A percentile compares a stretch with the other conserved stretches of the same genome.
phyloP scores from a whole-genome alignment of 176 grass and related monocot species.

The Aegilops sharonensis region DNA sequence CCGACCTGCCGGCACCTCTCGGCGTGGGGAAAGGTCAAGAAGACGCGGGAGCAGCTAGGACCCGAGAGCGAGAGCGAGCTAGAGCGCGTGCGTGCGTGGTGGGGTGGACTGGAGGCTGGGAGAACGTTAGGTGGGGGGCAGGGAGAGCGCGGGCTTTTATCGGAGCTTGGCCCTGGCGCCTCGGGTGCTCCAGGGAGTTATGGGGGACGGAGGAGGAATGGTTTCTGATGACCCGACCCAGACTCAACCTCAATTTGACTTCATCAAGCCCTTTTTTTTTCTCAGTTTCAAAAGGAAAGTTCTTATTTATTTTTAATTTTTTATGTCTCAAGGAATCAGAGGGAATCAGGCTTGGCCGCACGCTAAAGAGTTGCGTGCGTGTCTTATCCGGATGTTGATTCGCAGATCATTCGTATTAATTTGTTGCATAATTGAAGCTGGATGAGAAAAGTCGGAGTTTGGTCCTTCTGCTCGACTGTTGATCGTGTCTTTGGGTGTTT shows the following conservation, averaged over 20 bases:
- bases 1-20: not conserved
- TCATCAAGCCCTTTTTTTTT: not conserved
- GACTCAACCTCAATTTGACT: not conserved
- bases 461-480: not conserved
- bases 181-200: not conserved
- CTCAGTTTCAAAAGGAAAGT: not conserved
- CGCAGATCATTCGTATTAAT: not conserved
- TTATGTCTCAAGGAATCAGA: not conserved
- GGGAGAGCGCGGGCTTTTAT: conserved; percentile 16
- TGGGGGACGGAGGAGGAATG: not conserved
- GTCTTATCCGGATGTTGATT: not conserved
- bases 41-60: not conserved
- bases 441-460: not conserved
- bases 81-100: not conserved
- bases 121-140: conserved; percentile 27
- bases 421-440: not conserved
- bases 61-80: not conserved
- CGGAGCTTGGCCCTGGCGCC: not conserved
- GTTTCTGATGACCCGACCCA: not conserved
- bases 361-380: not conserved
- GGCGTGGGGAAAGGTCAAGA: not conserved
- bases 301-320: not conserved
- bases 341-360: not conserved
- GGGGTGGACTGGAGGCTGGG: not conserved
- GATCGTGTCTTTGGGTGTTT: no score